phyloP scores from a whole-genome alignment of 2,329 filamentous ascomycete genomes.

The Verticillium nonalfalfae region DNA sequence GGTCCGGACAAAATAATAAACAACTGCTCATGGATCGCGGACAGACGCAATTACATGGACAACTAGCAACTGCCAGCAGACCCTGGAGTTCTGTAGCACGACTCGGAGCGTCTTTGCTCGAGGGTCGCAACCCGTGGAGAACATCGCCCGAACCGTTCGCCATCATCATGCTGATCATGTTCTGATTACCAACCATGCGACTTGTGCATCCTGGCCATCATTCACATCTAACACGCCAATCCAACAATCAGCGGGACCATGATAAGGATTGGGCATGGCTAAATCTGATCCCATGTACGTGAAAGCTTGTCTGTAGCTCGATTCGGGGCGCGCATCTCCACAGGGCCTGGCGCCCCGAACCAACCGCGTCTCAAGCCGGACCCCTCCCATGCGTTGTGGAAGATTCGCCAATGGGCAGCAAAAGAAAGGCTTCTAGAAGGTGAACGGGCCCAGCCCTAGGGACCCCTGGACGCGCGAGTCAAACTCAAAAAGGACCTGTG shows the following conservation, averaged over 20 bases:
- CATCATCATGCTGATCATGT: not conserved
- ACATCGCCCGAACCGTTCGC: no score
- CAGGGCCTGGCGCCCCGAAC: not conserved
- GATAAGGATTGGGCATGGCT: not conserved
- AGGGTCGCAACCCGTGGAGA: not conserved
- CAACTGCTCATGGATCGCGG: not conserved
- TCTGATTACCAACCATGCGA: not conserved
- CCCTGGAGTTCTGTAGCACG: no score
- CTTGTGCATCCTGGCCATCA: not conserved
- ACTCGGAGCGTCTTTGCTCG: no score
- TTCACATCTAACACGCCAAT: not conserved
- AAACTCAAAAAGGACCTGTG: not conserved
- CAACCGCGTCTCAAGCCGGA: not conserved
- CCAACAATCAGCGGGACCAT: not conserved
- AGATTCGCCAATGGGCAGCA: no score
- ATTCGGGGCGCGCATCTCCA: not conserved
- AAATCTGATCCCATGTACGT: not conserved
- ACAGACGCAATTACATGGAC: no score
- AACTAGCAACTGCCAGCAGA: no score
- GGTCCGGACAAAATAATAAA: not conserved
- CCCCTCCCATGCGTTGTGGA: not conserved
- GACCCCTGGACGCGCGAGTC: not conserved
- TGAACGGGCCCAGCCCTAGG: not conserved
- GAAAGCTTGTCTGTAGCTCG: not conserved
- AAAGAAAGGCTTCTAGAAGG: not conserved